phyloP scores from a whole-genome alignment of 345 rosid genomes.

The Citrus glauca region DNA sequence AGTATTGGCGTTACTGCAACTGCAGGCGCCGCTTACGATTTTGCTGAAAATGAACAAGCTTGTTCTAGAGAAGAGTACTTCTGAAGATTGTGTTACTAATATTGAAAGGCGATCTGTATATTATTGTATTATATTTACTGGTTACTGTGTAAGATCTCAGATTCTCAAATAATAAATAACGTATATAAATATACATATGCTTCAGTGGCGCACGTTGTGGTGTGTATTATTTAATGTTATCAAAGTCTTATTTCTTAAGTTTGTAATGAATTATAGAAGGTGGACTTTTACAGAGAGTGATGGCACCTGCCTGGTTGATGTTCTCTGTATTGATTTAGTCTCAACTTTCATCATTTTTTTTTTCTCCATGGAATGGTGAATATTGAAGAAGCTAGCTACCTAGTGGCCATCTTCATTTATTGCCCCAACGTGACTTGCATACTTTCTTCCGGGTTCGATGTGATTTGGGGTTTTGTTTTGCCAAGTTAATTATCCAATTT shows the following conservation, averaged over 20 bases:
- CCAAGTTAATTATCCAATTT: too few species aligned
- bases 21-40: not conserved
- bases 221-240: slow-evolving; percentile 27
- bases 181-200: not conserved
- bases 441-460: too few species aligned
- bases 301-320: slow-evolving; percentile 3
- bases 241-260: slow-evolving; percentile 21
- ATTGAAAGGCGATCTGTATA: not conserved
- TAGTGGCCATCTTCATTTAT: not conserved
- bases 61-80: not conserved
- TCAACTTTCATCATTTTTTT: not conserved
- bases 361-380: not conserved
- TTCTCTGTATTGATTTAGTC: not conserved
- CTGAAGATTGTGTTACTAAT: not conserved
- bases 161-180: not conserved
- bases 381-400: not conserved
- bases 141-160: slow-evolving; percentile 11
- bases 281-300: slow-evolving; percentile 19
- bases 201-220: slow-evolving; percentile 31
- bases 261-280: slow-evolving; percentile 34
- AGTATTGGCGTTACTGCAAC: too few species aligned
- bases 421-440: too few species aligned
- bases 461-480: too few species aligned
- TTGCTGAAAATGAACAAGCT: not conserved
- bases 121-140: not conserved